phyloP scores from a whole-genome alignment of 2,329 filamentous ascomycete species.

The Arachnomyces sp. region DNA sequence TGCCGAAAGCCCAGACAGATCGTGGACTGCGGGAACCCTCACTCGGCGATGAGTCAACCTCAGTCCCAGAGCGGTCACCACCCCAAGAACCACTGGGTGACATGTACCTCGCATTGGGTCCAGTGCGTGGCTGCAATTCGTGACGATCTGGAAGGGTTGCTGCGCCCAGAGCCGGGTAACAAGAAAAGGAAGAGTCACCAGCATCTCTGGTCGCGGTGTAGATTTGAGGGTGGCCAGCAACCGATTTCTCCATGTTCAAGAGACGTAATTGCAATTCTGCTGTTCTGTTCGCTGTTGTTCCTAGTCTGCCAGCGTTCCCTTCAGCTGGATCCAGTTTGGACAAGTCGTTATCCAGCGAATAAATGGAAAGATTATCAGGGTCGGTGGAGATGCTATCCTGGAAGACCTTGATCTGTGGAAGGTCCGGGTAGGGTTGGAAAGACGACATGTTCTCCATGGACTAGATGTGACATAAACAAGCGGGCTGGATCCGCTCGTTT shows the following conservation, averaged over 20 bases:
- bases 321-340: neutral
- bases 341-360: conserved; percentile 1
- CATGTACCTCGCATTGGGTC: conserved; percentile 6
- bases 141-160: conserved; percentile 1
- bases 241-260: conserved; percentile 10
- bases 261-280: conserved; percentile 8
- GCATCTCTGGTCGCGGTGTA: conserved; percentile 3
- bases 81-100: conserved; percentile 12
- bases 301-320: neutral
- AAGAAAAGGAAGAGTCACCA: conserved; percentile 7
- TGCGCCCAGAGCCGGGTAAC: neutral
- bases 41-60: conserved; percentile 7
- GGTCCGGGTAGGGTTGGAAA: neutral
- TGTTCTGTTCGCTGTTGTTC: conserved; percentile 1
- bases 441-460: too few species aligned
- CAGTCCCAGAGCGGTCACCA: conserved; percentile 10
- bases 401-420: conserved; percentile 4
- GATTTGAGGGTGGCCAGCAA: conserved; percentile 3
- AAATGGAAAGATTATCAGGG: conserved; percentile 1
- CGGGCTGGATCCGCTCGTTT: too few species aligned
- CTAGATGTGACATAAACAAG: too few species aligned
- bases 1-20: conserved; percentile 5
- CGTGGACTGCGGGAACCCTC: conserved; percentile 6
- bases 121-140: neutral
- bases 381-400: conserved; percentile 2